Evolutionary conservation across 305 asterid genomes (phyloP), one percentile per base, ranked within the genome.

Genomic region (Fraxinus dipetala): DNA sequence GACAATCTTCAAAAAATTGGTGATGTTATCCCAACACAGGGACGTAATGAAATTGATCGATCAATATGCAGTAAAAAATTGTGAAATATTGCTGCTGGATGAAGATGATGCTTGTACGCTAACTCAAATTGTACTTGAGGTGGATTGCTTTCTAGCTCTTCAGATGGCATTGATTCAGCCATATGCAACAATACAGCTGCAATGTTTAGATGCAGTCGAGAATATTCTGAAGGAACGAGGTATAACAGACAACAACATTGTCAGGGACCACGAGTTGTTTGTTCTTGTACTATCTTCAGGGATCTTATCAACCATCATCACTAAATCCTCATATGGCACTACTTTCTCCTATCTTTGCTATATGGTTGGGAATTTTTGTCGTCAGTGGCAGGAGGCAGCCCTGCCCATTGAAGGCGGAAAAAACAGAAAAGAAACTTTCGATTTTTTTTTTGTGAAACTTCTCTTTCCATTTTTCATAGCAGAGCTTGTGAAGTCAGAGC

Each of bases 401-500:
- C 79, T 43, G 85, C 86, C 80, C 61, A 28, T 35, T 11, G 87
- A 82, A 74, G 83, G 70, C 24, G 86, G 83, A 77, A 81, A 45
- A 72, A 61, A 67, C 13, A 40, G 26, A 28, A 38, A 79, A 75
- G 85, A 81, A 54, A 77, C 79, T 26, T 65, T 78, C 4, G 35
- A 63, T 75, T 43, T 79, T 34, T 85, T 93, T 45, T 94, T 94
- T 40, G 80, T 81, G 80, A 85, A 87, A 75, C 74, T 93, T 72
- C 77, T 94, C 22, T 91, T 96, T 63, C 99, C 98, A 0, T 91
- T 92, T 77, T 94, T 90, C 59, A 74, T 92, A 72, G 87, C 92
- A 2, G 98, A 94, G 96, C 97, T 94, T 30, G 96, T 96, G 91
- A 91, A 88, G 82, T 91, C 92, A 4, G 94, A 90, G 16, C 99